Percentiles rank a stretch among this genome's conserved stretches.
Conservation (phyloP, 2,329 filamentous ascomycete genomes). For the Monilinia fructigena region DNA sequence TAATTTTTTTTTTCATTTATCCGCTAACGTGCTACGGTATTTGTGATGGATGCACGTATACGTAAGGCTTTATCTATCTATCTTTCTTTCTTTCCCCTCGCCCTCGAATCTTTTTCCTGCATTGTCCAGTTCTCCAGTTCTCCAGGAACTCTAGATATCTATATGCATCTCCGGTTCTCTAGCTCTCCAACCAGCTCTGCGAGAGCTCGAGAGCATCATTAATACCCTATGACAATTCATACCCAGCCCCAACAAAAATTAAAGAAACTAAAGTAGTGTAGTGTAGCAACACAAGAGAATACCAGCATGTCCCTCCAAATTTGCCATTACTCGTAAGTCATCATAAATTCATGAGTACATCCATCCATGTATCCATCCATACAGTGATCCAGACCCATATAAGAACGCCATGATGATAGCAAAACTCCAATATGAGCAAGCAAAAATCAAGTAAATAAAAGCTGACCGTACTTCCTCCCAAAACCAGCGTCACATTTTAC, state of each 20-base stretch:
- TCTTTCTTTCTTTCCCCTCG: neutral
- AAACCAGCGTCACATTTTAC: neutral
- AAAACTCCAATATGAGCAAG: neutral
- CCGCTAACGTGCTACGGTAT: no score
- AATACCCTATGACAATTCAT: neutral
- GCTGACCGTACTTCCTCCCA: neutral
- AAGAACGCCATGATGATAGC: constrained; percentile 9
- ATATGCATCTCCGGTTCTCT: neutral
- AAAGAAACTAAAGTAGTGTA: neutral
- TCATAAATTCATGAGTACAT: neutral
- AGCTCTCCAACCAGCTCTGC: neutral
- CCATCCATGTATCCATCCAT: neutral
- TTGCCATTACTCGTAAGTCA: neutral
- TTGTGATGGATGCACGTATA: no score
- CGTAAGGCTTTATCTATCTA: neutral
- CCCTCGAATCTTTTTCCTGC: no score
- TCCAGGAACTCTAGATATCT: neutral
- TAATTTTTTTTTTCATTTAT: no score
- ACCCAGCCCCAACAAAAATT: neutral
- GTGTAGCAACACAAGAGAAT: neutral
- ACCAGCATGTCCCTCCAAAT: neutral
- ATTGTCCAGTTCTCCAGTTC: no score
- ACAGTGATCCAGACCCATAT: neutral
- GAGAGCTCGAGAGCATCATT: neutral
- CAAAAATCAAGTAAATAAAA: neutral